phyloP scores from a whole-genome alignment of 2,329 filamentous ascomycete genomes.

The Fusarium sp. region DNA sequence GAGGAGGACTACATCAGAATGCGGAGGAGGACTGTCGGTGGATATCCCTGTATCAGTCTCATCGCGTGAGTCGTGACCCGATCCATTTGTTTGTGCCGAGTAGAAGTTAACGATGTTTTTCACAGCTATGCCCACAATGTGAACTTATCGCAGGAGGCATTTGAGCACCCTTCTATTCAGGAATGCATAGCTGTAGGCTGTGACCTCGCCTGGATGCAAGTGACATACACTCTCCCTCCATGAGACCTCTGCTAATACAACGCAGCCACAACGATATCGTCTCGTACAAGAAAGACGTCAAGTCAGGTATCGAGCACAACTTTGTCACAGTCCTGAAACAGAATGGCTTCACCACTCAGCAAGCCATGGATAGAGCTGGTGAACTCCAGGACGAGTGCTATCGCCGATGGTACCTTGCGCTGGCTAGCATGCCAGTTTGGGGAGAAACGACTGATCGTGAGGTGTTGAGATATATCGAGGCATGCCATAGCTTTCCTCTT shows the following conservation, averaged over 20 bases:
- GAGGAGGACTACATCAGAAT: neutral
- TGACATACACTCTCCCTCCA: fast-evolving
- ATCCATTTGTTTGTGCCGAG: fast-evolving
- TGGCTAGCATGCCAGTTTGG: neutral
- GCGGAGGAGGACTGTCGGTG: neutral
- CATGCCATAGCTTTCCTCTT: neutral
- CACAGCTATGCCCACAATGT: neutral
- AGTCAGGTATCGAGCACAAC: neutral
- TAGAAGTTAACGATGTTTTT: neutral
- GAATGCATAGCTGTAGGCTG: neutral
- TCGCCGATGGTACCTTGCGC: fast-evolving
- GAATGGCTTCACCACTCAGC: neutral
- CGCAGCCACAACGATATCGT: neutral
- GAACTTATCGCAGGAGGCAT: neutral
- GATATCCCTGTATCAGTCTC: neutral
- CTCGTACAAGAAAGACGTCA: neutral
- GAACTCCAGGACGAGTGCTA: neutral
- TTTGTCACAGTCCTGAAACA: neutral
- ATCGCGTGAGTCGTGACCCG: neutral
- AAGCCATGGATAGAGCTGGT: neutral
- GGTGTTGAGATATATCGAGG: neutral
- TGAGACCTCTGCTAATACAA: neutral
- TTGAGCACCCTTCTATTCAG: neutral
- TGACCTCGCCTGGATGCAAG: neutral
- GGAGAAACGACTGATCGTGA: neutral